Conservation (phyloP, 805 yeast species). For the Wickerhamiella lipophila region DNA sequence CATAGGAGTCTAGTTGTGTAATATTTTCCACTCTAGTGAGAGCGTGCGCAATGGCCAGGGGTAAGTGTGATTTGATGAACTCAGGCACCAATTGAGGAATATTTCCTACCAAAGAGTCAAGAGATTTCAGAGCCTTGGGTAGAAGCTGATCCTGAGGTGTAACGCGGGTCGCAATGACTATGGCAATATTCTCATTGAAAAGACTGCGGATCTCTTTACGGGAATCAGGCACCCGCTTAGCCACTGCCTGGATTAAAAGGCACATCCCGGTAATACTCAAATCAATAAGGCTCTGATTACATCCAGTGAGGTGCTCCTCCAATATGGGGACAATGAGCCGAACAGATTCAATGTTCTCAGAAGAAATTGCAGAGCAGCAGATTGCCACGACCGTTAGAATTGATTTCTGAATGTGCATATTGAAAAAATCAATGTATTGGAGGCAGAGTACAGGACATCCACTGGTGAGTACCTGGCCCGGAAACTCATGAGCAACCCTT, state of each 20-base stretch:
- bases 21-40: conserved; percentile 11
- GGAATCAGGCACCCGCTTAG: conserved; percentile 11
- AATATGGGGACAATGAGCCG: conserved; percentile 15
- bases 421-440: conserved; percentile 72
- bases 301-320: conserved; percentile 6
- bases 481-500: conserved; percentile 27
- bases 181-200: conserved; percentile 12
- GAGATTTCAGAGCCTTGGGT: conserved; percentile 15
- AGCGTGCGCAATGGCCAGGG: conserved; percentile 13
- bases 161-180: conserved; percentile 11
- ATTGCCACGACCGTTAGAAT: conserved; percentile 63
- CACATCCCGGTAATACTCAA: conserved; percentile 15
- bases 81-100: conserved; percentile 13
- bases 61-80: conserved; percentile 9
- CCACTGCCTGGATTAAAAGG: conserved; percentile 16
- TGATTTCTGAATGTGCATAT: conserved; percentile 77
- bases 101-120: conserved; percentile 12
- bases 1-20: background rate
- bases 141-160: conserved; percentile 16
- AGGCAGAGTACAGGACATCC: conserved; percentile 56
- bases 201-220: conserved; percentile 12
- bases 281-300: conserved; percentile 15
- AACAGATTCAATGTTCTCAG: conserved; percentile 31
- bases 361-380: conserved; percentile 41
- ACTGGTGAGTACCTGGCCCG: conserved; percentile 32